phyloP scores from a whole-genome alignment of 208 protist species.

The Leishmania turanica region DNA sequence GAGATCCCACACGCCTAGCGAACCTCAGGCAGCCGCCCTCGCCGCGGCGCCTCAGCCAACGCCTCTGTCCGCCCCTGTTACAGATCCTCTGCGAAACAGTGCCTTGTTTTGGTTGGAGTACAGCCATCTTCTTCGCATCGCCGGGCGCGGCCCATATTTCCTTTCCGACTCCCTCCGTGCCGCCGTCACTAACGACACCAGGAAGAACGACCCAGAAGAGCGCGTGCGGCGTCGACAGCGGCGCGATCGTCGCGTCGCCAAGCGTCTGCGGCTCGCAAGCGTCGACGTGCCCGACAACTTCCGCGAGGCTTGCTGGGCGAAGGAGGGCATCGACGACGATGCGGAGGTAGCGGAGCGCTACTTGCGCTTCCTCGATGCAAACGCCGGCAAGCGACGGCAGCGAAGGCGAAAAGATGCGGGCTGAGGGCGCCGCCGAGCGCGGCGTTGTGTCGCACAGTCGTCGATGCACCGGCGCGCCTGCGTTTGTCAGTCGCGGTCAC shows the following conservation, averaged over 20 bases:
- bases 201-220: slow-evolving; percentile 19
- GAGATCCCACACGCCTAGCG: background rate
- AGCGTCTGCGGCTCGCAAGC: slow-evolving; percentile 26
- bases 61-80: background rate
- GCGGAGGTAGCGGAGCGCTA: slow-evolving; percentile 31
- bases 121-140: slow-evolving; percentile 15
- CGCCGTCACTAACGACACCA: slow-evolving; percentile 25
- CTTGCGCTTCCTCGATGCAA: slow-evolving; percentile 16
- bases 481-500: background rate
- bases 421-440: background rate
- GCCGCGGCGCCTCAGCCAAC: background rate
- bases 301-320: slow-evolving; percentile 30
- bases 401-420: background rate
- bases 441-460: background rate
- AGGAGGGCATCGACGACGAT: slow-evolving; percentile 47
- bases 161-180: slow-evolving; percentile 21
- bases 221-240: slow-evolving; percentile 22
- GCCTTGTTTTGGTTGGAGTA: slow-evolving; percentile 32
- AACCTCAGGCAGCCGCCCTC: background rate
- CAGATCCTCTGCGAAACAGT: slow-evolving; percentile 8
- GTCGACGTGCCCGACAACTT: slow-evolving; percentile 33
- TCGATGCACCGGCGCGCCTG: background rate
- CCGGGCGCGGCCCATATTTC: slow-evolving; percentile 21
- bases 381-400: background rate
- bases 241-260: slow-evolving; percentile 19